Conservation (phyloP, 805 yeast species). For the Blastobotrys terrestris region DNA sequence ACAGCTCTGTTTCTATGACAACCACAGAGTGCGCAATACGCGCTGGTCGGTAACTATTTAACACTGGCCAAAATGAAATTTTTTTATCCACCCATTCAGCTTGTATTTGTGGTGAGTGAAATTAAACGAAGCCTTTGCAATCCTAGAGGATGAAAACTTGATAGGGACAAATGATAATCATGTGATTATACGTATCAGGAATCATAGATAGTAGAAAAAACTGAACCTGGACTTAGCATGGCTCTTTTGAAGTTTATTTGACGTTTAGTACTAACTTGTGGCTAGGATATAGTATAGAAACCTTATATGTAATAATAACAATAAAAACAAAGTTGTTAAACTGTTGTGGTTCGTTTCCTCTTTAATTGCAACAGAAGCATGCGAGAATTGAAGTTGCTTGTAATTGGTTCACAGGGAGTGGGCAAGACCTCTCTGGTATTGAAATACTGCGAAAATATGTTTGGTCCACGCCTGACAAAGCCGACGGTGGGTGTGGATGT, state of each 20-base stretch:
- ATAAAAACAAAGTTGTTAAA: background rate
- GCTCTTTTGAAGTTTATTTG: too few species aligned
- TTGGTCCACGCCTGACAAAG: conserved; percentile 27
- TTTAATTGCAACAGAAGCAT: background rate
- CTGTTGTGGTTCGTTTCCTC: background rate
- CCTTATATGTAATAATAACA: background rate
- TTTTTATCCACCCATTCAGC: too few species aligned
- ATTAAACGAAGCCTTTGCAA: background rate
- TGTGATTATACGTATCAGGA: conserved; percentile 24
- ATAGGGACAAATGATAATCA: conserved; percentile 32
- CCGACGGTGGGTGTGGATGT: conserved; percentile 45
- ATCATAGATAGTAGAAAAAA: conserved; percentile 28
- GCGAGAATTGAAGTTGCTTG: conserved; percentile 5
- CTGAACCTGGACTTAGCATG: conserved; percentile 2
- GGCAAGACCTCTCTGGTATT: conserved; percentile 44
- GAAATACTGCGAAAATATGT: conserved; percentile 33
- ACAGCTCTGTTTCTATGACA: background rate
- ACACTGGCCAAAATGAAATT: background rate
- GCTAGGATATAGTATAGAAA: background rate
- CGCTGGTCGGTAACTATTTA: background rate
- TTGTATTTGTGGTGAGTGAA: too few species aligned
- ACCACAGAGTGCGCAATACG: background rate
- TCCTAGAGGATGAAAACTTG: conserved; percentile 26
- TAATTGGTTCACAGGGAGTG: conserved; percentile 40
- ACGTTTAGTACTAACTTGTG: background rate